phyloP scores from a whole-genome alignment of 2,329 filamentous ascomycete genomes.

The Chaetomiaceae sp. region DNA sequence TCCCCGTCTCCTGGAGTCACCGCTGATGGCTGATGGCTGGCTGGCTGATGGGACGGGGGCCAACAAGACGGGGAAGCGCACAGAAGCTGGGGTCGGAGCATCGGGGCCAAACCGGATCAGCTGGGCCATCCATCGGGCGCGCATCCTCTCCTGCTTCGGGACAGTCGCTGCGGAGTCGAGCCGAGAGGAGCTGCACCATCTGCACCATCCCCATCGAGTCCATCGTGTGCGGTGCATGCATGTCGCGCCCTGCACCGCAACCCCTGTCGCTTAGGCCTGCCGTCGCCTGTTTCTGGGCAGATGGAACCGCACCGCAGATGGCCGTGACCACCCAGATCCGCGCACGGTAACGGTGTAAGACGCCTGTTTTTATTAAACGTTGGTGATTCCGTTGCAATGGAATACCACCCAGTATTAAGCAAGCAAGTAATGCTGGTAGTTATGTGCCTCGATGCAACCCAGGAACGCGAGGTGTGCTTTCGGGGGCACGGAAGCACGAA shows the following conservation, averaged over 20 bases:
- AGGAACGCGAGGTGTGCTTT: no score
- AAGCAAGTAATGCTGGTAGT: no score
- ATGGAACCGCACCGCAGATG: constrained; percentile 17
- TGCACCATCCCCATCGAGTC: no score
- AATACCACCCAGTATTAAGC: no score
- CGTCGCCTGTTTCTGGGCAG: constrained; percentile 8
- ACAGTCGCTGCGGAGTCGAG: constrained; percentile 4
- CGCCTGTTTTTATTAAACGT: constrained; percentile 17
- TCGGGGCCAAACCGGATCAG: constrained; percentile 23
- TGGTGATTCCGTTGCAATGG: constrained; percentile 11
- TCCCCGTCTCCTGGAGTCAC: background rate
- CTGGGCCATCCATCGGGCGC: constrained; percentile 8
- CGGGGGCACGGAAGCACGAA: constrained; percentile 20
- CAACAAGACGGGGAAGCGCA: background rate
- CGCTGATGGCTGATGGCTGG: no score
- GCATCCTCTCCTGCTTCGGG: constrained; percentile 10
- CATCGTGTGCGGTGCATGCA: no score
- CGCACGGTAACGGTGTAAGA: constrained; percentile 16
- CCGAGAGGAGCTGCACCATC: background rate
- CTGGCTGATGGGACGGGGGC: no score
- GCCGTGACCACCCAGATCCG: constrained; percentile 20
- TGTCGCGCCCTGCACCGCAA: constrained; percentile 8
- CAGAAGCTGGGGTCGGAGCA: constrained; percentile 20
- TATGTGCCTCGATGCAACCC: no score
- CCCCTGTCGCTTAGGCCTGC: constrained; percentile 23